Percentiles rank a stretch among this genome's conserved stretches.
Evolutionary conservation across 805 yeast genomes (phyloP).

Genomic region (Sugiyamaella boreocaroliniensis): DNA sequence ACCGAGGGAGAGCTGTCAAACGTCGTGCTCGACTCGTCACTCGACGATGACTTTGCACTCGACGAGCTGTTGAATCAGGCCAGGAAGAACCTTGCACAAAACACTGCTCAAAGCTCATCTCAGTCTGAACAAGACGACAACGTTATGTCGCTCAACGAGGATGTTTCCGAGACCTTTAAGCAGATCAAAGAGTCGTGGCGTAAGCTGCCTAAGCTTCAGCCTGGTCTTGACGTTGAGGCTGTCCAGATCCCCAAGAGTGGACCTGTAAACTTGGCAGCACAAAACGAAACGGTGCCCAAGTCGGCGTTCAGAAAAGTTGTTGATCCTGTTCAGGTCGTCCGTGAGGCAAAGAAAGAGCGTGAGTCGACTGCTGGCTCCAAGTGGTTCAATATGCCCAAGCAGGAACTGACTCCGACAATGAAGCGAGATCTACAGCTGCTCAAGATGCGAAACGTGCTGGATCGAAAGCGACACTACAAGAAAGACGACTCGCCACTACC

Average conservation of each 20-base stretch:
- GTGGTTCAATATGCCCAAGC: slow-evolving; percentile 79
- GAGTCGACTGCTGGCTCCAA: slow-evolving; percentile 44
- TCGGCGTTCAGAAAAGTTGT: slow-evolving; percentile 21
- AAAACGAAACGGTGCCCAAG: neutral
- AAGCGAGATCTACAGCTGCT: slow-evolving; percentile 73
- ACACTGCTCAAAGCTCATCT: neutral
- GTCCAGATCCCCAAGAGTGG: neutral
- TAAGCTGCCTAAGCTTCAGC: slow-evolving; percentile 15
- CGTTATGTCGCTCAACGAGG: neutral
- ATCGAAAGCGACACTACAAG: slow-evolving; percentile 92
- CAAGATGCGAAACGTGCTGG: slow-evolving; percentile 83
- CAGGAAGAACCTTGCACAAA: slow-evolving; percentile 10
- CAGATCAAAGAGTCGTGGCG: slow-evolving; percentile 12
- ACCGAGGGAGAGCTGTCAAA: neutral
- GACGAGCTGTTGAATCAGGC: slow-evolving; percentile 15
- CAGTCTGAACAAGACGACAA: neutral
- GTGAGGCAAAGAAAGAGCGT: slow-evolving; percentile 21
- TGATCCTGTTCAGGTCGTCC: slow-evolving; percentile 28
- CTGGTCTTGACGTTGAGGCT: slow-evolving; percentile 1
- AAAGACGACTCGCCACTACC: slow-evolving; percentile 70
- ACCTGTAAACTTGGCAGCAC: slow-evolving; percentile 5
- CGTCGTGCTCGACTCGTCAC: neutral
- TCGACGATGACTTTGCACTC: slow-evolving; percentile 8
- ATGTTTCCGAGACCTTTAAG: neutral
- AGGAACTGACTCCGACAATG: slow-evolving; percentile 62